Conservation (phyloP, 2,329 filamentous ascomycete species). For the Fusarium pininemorale region DNA sequence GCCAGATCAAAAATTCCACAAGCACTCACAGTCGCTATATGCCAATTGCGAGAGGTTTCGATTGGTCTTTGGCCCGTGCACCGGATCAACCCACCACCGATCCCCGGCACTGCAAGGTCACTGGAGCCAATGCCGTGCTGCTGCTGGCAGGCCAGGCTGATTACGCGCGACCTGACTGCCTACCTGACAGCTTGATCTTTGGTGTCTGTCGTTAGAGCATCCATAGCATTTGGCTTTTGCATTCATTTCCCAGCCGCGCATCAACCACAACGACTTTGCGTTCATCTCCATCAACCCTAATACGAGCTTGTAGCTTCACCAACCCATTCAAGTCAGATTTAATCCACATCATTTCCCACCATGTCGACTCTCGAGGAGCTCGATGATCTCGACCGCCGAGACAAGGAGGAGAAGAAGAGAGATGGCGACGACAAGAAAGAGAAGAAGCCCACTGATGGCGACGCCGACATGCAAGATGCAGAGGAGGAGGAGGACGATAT, state of each 20-base stretch:
- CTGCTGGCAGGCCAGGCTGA: constrained; percentile 38
- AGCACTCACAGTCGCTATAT: neutral
- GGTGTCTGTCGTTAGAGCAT: constrained; percentile 23
- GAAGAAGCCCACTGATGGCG: constrained; percentile 68
- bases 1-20: constrained; percentile 36
- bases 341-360: constrained; percentile 43
- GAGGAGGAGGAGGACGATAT: constrained; percentile 79
- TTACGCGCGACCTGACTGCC: constrained; percentile 47
- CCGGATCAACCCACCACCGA: constrained; percentile 41
- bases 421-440: constrained; percentile 48
- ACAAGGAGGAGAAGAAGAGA: constrained; percentile 73
- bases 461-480: constrained; percentile 92
- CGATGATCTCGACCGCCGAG: constrained; percentile 84
- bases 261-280: neutral
- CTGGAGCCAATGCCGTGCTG: constrained; percentile 25
- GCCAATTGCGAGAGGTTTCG: neutral
- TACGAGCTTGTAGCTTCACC: neutral
- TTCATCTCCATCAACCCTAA: neutral
- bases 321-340: neutral
- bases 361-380: constrained; percentile 95
- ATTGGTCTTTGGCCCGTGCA: constrained; percentile 26
- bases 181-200: constrained; percentile 37
- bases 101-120: constrained; percentile 21
- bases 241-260: constrained; percentile 12
- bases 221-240: constrained; percentile 22